Percentiles rank a stretch among this genome's conserved stretches.
Evolutionary conservation across 23 red algal genomes (phyloP).

Genomic region (Agarophyton chilense): DNA sequence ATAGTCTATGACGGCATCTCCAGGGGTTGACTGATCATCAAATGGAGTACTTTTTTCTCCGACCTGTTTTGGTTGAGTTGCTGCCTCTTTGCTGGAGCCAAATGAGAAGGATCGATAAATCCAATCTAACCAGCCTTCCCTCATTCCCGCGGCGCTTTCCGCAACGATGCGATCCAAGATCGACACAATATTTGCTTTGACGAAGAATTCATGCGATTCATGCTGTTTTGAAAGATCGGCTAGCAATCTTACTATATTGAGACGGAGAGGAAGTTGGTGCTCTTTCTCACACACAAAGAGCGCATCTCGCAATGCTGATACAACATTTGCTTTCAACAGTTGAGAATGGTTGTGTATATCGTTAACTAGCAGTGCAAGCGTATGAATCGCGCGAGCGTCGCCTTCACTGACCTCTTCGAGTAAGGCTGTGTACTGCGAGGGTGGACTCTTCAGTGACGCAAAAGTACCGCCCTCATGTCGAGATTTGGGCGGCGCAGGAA

Average conservation of each 20-base stretch:
- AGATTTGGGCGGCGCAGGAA: background rate
- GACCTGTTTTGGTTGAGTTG: background rate
- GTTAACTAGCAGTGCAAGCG: conserved; percentile 41
- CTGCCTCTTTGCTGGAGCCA: background rate
- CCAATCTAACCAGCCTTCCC: conserved; percentile 30
- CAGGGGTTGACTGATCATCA: background rate
- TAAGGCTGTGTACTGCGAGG: background rate
- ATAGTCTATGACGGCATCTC: conserved; percentile 35
- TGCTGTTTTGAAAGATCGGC: conserved; percentile 58
- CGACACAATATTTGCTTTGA: conserved; percentile 12
- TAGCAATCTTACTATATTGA: conserved; percentile 43
- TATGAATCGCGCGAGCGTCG: conserved; percentile 41
- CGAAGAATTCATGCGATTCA: conserved; percentile 34
- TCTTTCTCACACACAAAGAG: conserved; percentile 27
- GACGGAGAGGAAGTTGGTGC: conserved; percentile 21
- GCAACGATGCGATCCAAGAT: conserved; percentile 25
- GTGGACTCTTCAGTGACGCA: background rate
- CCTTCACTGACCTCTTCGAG: conserved; percentile 23
- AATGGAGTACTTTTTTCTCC: background rate
- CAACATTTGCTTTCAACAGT: conserved; percentile 33
- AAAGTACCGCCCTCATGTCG: background rate
- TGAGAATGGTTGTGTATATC: conserved; percentile 52
- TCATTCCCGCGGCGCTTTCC: conserved; percentile 1
- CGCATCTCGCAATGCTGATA: conserved; percentile 41
- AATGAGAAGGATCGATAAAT: conserved; percentile 10